Evolutionary conservation across 371 early-diverging fungal species (phyloP), one percentile per base, ranked within the genome.

Genomic region (Mortierella sp.): DNA sequence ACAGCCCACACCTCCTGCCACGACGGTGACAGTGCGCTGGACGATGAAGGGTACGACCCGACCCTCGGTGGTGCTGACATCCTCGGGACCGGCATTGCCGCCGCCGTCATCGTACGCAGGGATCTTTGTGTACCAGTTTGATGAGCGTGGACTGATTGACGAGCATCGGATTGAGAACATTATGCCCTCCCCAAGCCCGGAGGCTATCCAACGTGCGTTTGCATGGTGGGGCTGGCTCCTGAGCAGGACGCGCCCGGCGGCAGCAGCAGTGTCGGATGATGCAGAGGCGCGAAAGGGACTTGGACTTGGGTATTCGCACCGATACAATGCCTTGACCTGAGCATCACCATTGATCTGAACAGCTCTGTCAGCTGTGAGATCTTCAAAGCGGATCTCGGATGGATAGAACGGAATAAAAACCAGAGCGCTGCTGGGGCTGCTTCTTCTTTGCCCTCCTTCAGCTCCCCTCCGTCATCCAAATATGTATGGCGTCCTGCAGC

Each of bases 141-240:
- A 86, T 64, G 51, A 72, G 1, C 39, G 67, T 24, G 88, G 88
- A 0, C 67, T 72, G 50, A 84, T 88, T 51, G 66, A 80, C 14
- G 88, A 88, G 57, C 88, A 88, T 55, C 79, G 83, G 45, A 86
- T 88, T 64, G 85, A 88, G 55, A 79, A 85, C 24, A 86, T 88
- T 31, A 82, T 83, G 39, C 88, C 88, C 0, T 82, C 88, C 0
- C 88, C 88, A 0, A 86, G 87, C 57, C 81, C 83, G 8, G 72
- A 83, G 13, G 84, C 85, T 0, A 65, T 88, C 54, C 58, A 74
- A 30, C 69, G 76, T 14, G 76, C 76, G 28, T 65, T 74, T 61
- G 69, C 69, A 0, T 74, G 76, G 76, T 74, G 76, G 76, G 76
- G 76, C 1, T 74, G 76, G 76, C 50, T 74, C 12, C 28, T 74